Percentiles rank a stretch among this genome's conserved stretches.
Evolutionary conservation across 805 yeast genomes (phyloP).

Genomic region (Kuraishia ogatae): DNA sequence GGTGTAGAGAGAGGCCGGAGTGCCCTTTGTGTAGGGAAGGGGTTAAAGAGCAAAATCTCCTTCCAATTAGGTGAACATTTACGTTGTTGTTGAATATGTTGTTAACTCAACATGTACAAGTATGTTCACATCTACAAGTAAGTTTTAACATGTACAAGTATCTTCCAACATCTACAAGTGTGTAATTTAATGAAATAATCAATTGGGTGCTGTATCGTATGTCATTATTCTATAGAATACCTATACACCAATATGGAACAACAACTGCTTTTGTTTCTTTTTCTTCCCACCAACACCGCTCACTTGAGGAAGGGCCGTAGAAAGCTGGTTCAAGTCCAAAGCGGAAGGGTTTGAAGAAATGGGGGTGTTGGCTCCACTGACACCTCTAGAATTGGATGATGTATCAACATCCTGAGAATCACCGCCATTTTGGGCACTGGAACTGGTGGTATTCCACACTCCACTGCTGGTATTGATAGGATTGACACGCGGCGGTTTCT

Average conservation of each 20-base stretch:
- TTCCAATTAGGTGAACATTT: constrained; percentile 45
- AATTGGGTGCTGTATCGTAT: no score
- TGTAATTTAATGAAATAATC: no score
- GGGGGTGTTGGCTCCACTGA: neutral
- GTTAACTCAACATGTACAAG: no score
- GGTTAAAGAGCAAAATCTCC: constrained; percentile 51
- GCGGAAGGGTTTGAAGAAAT: constrained; percentile 7
- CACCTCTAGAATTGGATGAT: neutral
- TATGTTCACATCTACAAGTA: no score
- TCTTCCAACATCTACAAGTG: no score
- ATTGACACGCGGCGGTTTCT: constrained; percentile 54
- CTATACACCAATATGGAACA: constrained; percentile 42
- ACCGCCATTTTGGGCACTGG: neutral
- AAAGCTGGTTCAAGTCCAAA: constrained; percentile 13
- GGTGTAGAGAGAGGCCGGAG: constrained; percentile 83
- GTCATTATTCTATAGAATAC: neutral
- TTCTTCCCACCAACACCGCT: constrained; percentile 25
- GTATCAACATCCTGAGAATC: no score
- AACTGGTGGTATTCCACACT: constrained; percentile 20
- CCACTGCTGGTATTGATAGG: constrained; percentile 26
- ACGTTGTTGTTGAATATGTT: no score
- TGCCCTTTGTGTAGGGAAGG: constrained; percentile 87
- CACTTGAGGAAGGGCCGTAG: constrained; percentile 11
- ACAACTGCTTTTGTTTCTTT: constrained; percentile 43
- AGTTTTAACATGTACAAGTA: no score